phyloP scores from a whole-genome alignment of 2,329 filamentous ascomycete genomes.

The Cyanodermella asteris region DNA sequence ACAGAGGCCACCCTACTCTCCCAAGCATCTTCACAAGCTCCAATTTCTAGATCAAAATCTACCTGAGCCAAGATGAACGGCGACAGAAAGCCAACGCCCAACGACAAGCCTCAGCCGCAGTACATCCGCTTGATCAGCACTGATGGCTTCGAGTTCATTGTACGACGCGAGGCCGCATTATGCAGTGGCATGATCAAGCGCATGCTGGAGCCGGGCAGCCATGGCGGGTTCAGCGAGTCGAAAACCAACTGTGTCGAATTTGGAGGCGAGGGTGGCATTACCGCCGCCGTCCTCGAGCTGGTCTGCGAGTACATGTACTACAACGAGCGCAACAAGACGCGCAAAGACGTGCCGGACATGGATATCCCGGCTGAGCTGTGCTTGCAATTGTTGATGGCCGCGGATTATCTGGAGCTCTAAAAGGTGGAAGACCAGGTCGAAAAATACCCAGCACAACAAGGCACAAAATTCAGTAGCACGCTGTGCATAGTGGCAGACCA shows the following conservation, averaged over 20 bases:
- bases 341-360: slow-evolving; percentile 41
- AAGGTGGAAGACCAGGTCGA: too few species aligned
- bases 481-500: too few species aligned
- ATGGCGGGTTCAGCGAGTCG: too few species aligned
- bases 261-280: slow-evolving; percentile 11
- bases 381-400: slow-evolving; percentile 42
- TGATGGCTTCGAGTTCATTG: slow-evolving; percentile 42
- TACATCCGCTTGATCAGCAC: slow-evolving; percentile 43
- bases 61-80: not conserved
- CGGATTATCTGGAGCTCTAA: slow-evolving; percentile 44
- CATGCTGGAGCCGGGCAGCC: slow-evolving; percentile 42
- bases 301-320: slow-evolving; percentile 52
- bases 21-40: too few species aligned
- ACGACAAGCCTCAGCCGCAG: too few species aligned
- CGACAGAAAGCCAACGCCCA: too few species aligned
- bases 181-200: slow-evolving; percentile 39
- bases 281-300: slow-evolving; percentile 41
- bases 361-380: slow-evolving; percentile 44
- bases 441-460: too few species aligned
- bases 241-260: not conserved
- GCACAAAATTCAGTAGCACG: too few species aligned
- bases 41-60: too few species aligned
- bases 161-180: slow-evolving; percentile 37
- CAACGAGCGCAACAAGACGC: slow-evolving; percentile 39
- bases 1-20: too few species aligned